Conservation (phyloP, 257 asterid species). For the Solanum megistacrolobum region DNA sequence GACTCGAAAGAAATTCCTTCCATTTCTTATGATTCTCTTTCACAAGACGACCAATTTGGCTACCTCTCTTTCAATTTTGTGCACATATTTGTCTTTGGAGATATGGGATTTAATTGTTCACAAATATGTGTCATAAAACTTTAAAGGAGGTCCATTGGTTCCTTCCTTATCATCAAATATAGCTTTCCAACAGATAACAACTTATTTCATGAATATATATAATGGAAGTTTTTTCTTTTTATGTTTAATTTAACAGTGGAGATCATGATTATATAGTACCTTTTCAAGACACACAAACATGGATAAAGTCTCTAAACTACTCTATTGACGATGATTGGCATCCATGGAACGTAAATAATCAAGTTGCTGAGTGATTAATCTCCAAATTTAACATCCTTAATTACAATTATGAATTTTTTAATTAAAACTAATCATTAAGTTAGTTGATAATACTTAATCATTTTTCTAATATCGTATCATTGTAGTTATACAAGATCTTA, state of each 20-base stretch:
- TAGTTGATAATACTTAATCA: background rate
- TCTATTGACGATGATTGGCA: slow-evolving; percentile 28
- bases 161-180: too few species aligned
- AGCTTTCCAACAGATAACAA: too few species aligned
- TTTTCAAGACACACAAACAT: slow-evolving; percentile 25
- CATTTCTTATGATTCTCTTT: slow-evolving; percentile 19
- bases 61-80: background rate
- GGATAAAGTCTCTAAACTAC: slow-evolving; percentile 34
- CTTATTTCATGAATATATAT: too few species aligned
- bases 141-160: too few species aligned
- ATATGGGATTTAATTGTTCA: too few species aligned
- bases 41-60: background rate
- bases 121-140: too few species aligned
- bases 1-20: slow-evolving; percentile 1
- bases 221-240: too few species aligned
- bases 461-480: background rate
- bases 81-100: too few species aligned
- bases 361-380: too few species aligned
- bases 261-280: slow-evolving; percentile 18
- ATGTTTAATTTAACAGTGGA: background rate
- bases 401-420: too few species aligned
- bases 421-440: background rate
- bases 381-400: too few species aligned
- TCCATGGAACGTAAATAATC: background rate
- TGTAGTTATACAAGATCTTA: slow-evolving; percentile 11